Conservation (phyloP, 2,329 filamentous ascomycete genomes). For the Sordariomycetes sp. region DNA sequence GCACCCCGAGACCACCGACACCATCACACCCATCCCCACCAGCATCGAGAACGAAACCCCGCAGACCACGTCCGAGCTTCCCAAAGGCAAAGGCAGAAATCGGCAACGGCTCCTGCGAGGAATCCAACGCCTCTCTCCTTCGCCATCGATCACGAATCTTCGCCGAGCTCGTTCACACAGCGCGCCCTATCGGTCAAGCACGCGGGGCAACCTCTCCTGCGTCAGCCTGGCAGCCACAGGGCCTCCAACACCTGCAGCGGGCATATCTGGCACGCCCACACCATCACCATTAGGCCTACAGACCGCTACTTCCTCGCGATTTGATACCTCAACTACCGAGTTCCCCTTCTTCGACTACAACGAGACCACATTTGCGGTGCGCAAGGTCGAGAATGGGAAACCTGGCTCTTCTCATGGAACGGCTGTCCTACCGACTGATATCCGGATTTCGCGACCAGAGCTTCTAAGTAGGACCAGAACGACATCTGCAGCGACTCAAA, state of each 20-base stretch:
- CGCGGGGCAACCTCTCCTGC: constrained; percentile 41
- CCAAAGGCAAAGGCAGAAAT: constrained; percentile 47
- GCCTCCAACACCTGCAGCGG: constrained; percentile 15
- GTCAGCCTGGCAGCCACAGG: constrained; percentile 38
- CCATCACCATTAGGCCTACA: constrained; percentile 29
- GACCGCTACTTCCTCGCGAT: constrained; percentile 24
- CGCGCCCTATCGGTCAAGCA: constrained; percentile 51
- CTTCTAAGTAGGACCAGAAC: constrained; percentile 9
- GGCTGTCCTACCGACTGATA: constrained; percentile 54
- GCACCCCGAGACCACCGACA: neutral
- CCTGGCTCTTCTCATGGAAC: constrained; percentile 32
- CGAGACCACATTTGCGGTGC: constrained; percentile 38
- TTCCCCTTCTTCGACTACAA: constrained; percentile 27
- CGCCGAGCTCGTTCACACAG: constrained; percentile 57
- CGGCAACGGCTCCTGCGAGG: constrained; percentile 63
- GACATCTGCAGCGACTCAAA: constrained; percentile 11
- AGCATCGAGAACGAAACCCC: neutral
- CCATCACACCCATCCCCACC: constrained; percentile 1
- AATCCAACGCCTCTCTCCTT: constrained; percentile 75
- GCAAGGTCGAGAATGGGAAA: constrained; percentile 43
- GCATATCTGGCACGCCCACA: too few relatives aligned
- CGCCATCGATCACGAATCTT: constrained; percentile 57
- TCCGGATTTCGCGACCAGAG: constrained; percentile 35
- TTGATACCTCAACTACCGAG: constrained; percentile 29
- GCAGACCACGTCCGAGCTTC: neutral